Conservation (phyloP, 805 yeast genomes). For the Candida vaughaniae region DNA sequence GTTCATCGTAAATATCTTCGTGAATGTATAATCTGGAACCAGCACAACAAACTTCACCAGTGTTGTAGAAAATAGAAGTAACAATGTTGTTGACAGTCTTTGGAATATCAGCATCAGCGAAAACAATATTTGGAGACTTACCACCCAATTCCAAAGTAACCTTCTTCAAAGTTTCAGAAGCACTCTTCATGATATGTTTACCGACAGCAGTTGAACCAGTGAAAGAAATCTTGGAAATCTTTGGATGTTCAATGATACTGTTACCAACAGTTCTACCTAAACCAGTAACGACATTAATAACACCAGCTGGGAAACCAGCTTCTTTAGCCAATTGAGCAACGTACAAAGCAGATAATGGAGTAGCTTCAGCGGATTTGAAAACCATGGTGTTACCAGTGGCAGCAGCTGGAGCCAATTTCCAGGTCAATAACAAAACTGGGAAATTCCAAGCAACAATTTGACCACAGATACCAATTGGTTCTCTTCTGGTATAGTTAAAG, state of each 20-base stretch:
- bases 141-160: constrained; percentile 96
- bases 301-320: constrained; percentile 93
- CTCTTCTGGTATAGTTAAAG: constrained; percentile 77
- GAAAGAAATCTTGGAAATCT: constrained; percentile 86
- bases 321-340: constrained; percentile 66
- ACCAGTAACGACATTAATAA: constrained; percentile 82
- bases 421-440: constrained; percentile 89
- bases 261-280: constrained; percentile 84
- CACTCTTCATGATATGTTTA: constrained; percentile 73
- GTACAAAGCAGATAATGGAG: constrained; percentile 84
- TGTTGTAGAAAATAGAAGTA: constrained; percentile 84
- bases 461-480: constrained; percentile 94
- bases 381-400: constrained; percentile 90
- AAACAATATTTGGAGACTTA: constrained; percentile 88
- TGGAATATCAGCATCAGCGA: constrained; percentile 79
- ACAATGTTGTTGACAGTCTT: constrained; percentile 74
- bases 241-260: constrained; percentile 73
- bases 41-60: constrained; percentile 96
- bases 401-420: constrained; percentile 93
- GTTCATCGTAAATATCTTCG: constrained; percentile 77
- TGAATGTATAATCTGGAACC: constrained; percentile 91
- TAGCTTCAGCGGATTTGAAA: constrained; percentile 87
- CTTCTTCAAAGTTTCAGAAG: constrained; percentile 81
- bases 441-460: constrained; percentile 97
- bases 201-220: constrained; percentile 96